Conservation (phyloP, 192 early-diverging fungal genomes). For the Coemansia sp. region DNA sequence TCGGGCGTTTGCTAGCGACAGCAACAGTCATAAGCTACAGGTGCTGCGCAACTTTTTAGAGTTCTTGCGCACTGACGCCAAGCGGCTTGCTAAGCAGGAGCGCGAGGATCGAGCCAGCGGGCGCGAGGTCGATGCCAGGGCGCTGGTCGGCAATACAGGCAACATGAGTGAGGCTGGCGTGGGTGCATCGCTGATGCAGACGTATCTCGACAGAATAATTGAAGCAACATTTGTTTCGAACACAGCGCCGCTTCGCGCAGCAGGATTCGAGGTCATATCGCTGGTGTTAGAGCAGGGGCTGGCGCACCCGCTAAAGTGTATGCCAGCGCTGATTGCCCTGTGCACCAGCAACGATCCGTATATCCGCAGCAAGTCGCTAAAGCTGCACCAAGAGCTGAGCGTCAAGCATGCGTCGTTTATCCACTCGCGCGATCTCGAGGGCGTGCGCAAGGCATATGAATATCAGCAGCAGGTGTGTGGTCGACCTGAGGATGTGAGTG, state of each 20-base stretch:
- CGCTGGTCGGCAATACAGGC: conserved; percentile 78
- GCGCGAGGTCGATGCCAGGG: conserved; percentile 66
- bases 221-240: conserved; percentile 63
- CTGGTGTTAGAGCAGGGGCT: conserved; percentile 89
- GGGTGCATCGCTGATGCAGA: conserved; percentile 87
- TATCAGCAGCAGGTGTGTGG: conserved; percentile 63
- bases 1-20: conserved; percentile 56
- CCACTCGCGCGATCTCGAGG: conserved; percentile 77
- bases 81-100: conserved; percentile 54
- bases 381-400: conserved; percentile 71
- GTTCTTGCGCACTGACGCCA: conserved; percentile 67
- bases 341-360: conserved; percentile 66
- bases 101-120: conserved; percentile 34
- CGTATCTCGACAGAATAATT: conserved; percentile 75
- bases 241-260: conserved; percentile 60
- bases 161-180: conserved; percentile 84
- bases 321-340: conserved; percentile 84
- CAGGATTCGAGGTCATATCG: conserved; percentile 77
- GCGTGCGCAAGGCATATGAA: conserved; percentile 69
- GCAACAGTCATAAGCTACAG: conserved; percentile 60
- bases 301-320: conserved; percentile 88
- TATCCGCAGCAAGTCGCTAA: conserved; percentile 69
- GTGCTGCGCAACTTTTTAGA: conserved; percentile 71
- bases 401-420: conserved; percentile 89
- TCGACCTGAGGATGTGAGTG: conserved; percentile 34